A percentile compares a stretch with the other conserved stretches of the same genome.
Conservation (phyloP, 2,329 filamentous ascomycete species). For the Sclerotinia nivalis region DNA sequence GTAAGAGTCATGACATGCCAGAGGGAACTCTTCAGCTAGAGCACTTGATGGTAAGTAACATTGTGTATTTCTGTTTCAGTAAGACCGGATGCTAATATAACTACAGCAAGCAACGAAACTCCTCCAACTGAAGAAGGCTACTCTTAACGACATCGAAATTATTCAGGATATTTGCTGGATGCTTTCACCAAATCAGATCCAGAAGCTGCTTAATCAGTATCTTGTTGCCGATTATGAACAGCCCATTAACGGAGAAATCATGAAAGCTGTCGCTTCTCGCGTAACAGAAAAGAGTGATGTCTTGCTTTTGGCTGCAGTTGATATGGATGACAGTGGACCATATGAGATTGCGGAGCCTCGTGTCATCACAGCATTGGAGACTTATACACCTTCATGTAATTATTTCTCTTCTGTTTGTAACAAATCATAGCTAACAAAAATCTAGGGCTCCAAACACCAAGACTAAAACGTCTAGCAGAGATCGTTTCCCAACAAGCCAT, state of each 20-base stretch:
- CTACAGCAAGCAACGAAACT: conserved; percentile 92
- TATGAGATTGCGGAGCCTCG: conserved; percentile 98
- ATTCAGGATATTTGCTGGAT: conserved; percentile 99
- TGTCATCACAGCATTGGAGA: conserved; percentile 93
- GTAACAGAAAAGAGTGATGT: conserved; percentile 99
- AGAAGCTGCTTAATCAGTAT: conserved; percentile 98
- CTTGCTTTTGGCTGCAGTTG: conserved; percentile 86
- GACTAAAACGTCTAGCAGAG: conserved; percentile 93
- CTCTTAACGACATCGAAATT: conserved; percentile 98
- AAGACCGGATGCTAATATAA: conserved; percentile 39
- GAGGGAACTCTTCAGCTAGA: conserved; percentile 96
- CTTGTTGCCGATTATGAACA: conserved; percentile 98
- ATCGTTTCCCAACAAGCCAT: conserved; percentile 97
- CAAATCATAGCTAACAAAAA: conserved; percentile 38
- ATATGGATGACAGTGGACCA: conserved; percentile 98
- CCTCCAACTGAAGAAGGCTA: conserved; percentile 97
- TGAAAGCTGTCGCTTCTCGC: conserved; percentile 96
- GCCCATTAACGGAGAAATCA: conserved; percentile 98
- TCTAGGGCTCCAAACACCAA: conserved; percentile 89
- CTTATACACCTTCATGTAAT: conserved; percentile 96
- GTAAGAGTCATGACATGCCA: conserved; percentile 99
- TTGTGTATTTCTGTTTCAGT: not conserved
- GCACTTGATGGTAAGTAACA: conserved; percentile 79
- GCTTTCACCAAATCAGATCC: conserved; percentile 98
- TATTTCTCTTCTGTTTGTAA: conserved; percentile 31